phyloP scores from a whole-genome alignment of 2,329 filamentous ascomycete species.

The Hymenoscyphus salicellus region DNA sequence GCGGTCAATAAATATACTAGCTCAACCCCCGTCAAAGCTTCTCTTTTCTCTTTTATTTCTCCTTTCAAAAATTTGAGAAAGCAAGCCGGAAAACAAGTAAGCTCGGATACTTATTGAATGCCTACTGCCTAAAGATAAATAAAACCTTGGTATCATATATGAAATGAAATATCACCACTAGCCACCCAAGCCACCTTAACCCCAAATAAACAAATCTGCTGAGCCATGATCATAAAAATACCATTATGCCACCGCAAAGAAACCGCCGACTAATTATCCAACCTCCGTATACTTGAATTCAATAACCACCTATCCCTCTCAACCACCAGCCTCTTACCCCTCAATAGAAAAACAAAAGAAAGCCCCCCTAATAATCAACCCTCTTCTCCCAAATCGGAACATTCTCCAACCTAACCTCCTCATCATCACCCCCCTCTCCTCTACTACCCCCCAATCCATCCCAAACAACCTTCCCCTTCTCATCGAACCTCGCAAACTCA shows the following conservation, averaged over 20 bases:
- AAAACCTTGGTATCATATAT: no score
- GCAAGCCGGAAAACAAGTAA: no score
- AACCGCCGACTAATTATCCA: background rate
- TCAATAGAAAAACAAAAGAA: background rate
- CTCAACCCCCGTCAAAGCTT: no score
- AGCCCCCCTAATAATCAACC: slow-evolving; percentile 26
- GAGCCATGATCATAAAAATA: no score
- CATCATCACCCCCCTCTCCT: slow-evolving; percentile 42
- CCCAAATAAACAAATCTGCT: no score
- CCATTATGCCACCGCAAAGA: background rate
- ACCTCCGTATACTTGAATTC: background rate
- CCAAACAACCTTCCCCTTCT: slow-evolving; percentile 64
- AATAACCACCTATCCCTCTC: background rate
- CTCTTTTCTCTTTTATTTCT: no score
- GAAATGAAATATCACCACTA: no score
- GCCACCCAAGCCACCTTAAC: no score
- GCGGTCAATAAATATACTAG: no score
- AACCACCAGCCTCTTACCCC: background rate
- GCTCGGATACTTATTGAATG: no score
- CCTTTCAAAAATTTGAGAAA: no score
- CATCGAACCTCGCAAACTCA: slow-evolving; percentile 66
- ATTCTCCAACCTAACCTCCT: slow-evolving; percentile 28
- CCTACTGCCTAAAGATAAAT: no score
- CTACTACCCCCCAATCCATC: background rate
- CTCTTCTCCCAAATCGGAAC: slow-evolving; percentile 31